Evolutionary conservation across 2,329 filamentous ascomycete species (phyloP).

Genomic region (Exophiala sp.): DNA sequence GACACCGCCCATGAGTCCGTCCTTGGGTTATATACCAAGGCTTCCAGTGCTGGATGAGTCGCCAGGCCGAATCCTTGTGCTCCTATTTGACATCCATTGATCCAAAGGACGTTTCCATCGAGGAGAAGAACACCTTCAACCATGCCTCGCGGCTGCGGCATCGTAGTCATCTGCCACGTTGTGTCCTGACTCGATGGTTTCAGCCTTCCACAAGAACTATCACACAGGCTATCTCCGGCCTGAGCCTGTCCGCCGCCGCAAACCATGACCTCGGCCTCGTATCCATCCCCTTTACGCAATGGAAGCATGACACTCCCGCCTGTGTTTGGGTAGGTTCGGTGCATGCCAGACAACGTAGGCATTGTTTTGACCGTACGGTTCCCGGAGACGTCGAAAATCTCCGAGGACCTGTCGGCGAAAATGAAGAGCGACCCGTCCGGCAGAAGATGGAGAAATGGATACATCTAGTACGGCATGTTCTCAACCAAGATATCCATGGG

Average conservation of each 20-base stretch:
- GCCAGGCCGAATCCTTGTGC: constrained; percentile 57
- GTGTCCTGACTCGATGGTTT: constrained; percentile 46
- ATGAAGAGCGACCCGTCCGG: constrained; percentile 53
- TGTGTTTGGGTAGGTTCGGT: constrained; percentile 57
- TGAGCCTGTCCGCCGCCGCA: constrained; percentile 57
- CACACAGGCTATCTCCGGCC: constrained; percentile 53
- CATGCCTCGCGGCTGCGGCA: constrained; percentile 54
- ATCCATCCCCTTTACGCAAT: constrained; percentile 48
- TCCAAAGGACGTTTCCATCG: constrained; percentile 55
- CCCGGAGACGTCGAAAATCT: constrained; percentile 49
- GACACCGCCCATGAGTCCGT: constrained; percentile 47
- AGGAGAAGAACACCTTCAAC: constrained; percentile 55
- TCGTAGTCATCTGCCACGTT: constrained; percentile 53
- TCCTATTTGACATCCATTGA: constrained; percentile 54
- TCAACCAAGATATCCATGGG: constrained; percentile 50
- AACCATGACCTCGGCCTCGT: constrained; percentile 51
- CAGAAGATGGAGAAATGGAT: constrained; percentile 56
- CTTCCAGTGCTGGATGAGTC: constrained; percentile 48
- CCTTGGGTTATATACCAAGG: constrained; percentile 54
- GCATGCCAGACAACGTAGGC: constrained; percentile 51
- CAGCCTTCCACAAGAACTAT: constrained; percentile 54
- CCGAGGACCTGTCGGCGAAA: constrained; percentile 51
- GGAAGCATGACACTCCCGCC: constrained; percentile 54
- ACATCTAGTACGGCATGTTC: constrained; percentile 60
- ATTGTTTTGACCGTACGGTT: constrained; percentile 44